A percentile compares a stretch with the other conserved stretches of the same genome.
Evolutionary conservation across 345 rosid species (phyloP).

Genomic region (rapeseed (Brassica napus)): Da-Ae NC_063450.1:53648001-53648500

Average conservation of each 20-base stretch:
- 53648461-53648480: not conserved
- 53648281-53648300: conserved; percentile 75
- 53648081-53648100: not conserved
- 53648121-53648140: conserved; percentile 57
- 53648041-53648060: conserved; percentile 47
- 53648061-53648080: not conserved
- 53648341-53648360: conserved; percentile 66
- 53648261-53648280: conserved; percentile 61
- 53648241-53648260: conserved; percentile 46
- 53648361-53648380: conserved; percentile 54
- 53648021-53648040: conserved; percentile 72
- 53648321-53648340: conserved; percentile 70
- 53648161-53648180: not conserved
- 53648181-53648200: not conserved
- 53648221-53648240: conserved; percentile 50
- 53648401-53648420: conserved; percentile 75
- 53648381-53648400: conserved; percentile 53
- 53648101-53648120: conserved; percentile 27
- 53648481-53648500: not conserved
- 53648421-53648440: conserved; percentile 82
- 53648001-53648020: conserved; percentile 62
- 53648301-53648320: conserved; percentile 63
- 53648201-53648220: conserved; percentile 66
- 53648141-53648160: conserved; percentile 46
- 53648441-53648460: conserved; percentile 55